Percentiles rank a stretch among this genome's conserved stretches.
Evolutionary conservation across 2,329 filamentous ascomycete genomes (phyloP).

Genomic region (Grosmannia serpens): DNA sequence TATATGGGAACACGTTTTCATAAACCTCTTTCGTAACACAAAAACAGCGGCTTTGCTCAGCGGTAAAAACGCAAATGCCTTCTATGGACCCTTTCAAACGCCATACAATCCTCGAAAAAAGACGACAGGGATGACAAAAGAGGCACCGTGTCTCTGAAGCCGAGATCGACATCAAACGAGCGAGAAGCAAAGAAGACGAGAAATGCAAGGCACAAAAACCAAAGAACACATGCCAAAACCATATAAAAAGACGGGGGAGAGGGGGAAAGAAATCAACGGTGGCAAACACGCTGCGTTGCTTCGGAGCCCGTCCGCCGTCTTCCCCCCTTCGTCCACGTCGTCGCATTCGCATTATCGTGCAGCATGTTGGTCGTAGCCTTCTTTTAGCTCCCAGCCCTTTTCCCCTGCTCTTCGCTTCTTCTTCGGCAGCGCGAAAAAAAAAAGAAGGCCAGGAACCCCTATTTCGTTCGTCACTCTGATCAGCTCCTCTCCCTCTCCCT

Average conservation of each 20-base stretch:
- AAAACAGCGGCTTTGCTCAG: background rate
- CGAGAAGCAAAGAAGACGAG: background rate
- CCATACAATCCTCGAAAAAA: constrained; percentile 4
- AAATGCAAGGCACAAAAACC: background rate
- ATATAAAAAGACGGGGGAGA: no score
- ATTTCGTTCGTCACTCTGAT: no score
- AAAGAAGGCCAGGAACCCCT: background rate
- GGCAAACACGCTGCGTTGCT: no score
- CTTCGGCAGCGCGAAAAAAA: background rate
- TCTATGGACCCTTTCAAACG: constrained; percentile 15
- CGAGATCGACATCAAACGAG: background rate
- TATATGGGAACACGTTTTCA: no score
- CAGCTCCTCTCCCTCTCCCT: background rate
- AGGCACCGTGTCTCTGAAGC: background rate
- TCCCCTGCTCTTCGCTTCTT: background rate
- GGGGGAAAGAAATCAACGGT: no score
- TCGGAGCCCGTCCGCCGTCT: background rate
- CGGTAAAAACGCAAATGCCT: constrained; percentile 9
- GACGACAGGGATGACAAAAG: background rate
- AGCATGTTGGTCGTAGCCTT: background rate
- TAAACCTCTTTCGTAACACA: background rate
- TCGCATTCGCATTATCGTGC: background rate
- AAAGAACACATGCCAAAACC: background rate
- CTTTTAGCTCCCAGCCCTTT: background rate
- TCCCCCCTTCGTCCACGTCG: background rate